Evolutionary conservation across 2,329 filamentous ascomycete species (phyloP).

Genomic region (Aspergillus pseudoterreus): DNA sequence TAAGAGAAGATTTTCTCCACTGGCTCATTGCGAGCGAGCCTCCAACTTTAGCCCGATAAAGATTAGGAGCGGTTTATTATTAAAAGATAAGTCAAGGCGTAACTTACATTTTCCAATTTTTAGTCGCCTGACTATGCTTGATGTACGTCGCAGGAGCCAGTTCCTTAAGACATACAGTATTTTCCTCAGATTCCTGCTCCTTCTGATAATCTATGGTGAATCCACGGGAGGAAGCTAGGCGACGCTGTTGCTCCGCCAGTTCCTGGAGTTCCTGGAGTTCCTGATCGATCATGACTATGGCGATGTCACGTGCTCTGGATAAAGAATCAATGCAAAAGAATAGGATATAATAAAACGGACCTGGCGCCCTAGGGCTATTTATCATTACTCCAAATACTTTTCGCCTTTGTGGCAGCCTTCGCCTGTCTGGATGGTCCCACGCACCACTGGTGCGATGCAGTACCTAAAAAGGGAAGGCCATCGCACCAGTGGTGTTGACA

Average conservation of each 20-base stretch:
- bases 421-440: neutral
- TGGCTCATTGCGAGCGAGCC: constrained; percentile 1
- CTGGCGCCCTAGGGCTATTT: neutral
- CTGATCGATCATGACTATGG: neutral
- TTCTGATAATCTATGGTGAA: constrained; percentile 1
- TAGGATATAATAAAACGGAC: neutral
- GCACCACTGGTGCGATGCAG: neutral
- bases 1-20: constrained; percentile 2
- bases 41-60: constrained; percentile 1
- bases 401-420: neutral
- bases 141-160: neutral
- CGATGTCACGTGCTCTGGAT: neutral
- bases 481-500: neutral
- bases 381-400: neutral
- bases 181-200: neutral
- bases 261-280: neutral
- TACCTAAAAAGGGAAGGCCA: neutral
- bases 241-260: neutral
- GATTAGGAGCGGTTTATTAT: neutral
- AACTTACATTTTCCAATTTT: neutral
- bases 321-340: neutral
- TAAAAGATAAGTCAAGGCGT: neutral
- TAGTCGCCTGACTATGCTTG: neutral
- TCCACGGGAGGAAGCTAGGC: neutral
- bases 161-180: constrained; percentile 3